Evolutionary conservation across 345 rosid species (phyloP), one percentile per base, ranked within the genome.

Genomic region (Camelina hispida): DNA sequence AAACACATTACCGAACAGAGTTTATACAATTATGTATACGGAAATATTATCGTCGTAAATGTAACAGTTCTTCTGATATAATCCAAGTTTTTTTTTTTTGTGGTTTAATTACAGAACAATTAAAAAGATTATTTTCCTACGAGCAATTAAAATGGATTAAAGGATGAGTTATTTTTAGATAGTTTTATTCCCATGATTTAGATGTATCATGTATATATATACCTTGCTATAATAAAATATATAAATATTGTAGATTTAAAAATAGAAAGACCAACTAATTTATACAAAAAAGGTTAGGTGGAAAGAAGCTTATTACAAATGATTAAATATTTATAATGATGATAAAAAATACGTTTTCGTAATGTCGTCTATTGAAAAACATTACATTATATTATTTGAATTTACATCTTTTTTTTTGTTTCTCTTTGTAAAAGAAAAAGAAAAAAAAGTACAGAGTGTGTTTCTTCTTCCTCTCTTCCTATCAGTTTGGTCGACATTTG

Each of bases 401-500:
- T 74, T 23, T 18, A 67, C 22, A 57, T 6, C 14, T 52, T 28
- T 2, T 11, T 57, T 7, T 30, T 47, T 9, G 25, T 10, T 57
- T 30, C 20, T 6, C 50, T 35, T 35, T 63, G 47, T 23, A 8
- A 40, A 40, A 28, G 30, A 34, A 7, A 34, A 6, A n/a, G n/a
- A 40, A 18, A 14, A 40, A n/a, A 59, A 43, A 15, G 18, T 28
- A 60, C 23, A 66, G 64, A 59, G 76, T 66, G 76, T 72, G 77
- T 66, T 76, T 65, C 64, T 65, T 72, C 81, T 72, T 66, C 69
- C 46, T 56, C 55, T 44, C 32, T 42, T 28, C 30, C 10, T 72
- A 16, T 52, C 73, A 59, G 73, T 72, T 78, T 78, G 78, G 81
- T 66, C 54, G 73, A 52, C 53, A 60, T 42, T 40, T 38, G 8